Base-by-base conservation (phyloP, 1,284 basidiomycete genomes). In the Apiotrichum porosum region DNA sequence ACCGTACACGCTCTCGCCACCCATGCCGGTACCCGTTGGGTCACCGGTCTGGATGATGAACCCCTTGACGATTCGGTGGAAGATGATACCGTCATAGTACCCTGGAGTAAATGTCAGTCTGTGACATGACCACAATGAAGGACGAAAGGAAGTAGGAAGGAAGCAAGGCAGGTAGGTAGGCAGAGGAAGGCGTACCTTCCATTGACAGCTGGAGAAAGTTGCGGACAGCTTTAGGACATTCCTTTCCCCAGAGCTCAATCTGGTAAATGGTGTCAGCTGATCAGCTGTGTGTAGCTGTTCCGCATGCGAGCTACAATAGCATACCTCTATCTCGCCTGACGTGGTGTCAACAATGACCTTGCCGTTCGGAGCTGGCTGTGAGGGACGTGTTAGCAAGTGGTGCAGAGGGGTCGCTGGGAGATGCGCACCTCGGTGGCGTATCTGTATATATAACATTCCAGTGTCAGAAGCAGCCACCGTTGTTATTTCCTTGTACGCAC, bases 31-130 rank as follows among this genome's bases (percentile, higher is more conserved):
- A 0, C 90, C 90, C 0, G 91, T 92, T 49, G 82, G 39, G 66
- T 97, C 94, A n/a, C 94, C 94, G 2, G 91, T 90, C 69, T 97
- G 94, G 3, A 95, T 83, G 41, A 95, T 81, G 67, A 97, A 97
- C 24, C 82, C 81, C 2, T 90, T 86, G 8, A 58, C 78, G 18
- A 74, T 83, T 81, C 94, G 83, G 71, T 97, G 93, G 62, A 95
- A 97, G 49, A 93, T 85, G 44, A 89, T 83, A 34, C 86, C 85
- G 60, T 98, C 94, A 72, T 97, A 98, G 73, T 95, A 97, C 6
- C 93, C 90, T 91, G 63, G 30, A 36, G 32, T 6, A 12, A 6
- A 36, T 14, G 44, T 44, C 43, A 51, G 46, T 32, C 49, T 47
- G 52, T 54, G 62, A 2, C 13, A 9, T 6, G 12, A 2, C 8